phyloP scores from a whole-genome alignment of 306 rosid genomes.

The Herpetospermum pedunculosum region DNA sequence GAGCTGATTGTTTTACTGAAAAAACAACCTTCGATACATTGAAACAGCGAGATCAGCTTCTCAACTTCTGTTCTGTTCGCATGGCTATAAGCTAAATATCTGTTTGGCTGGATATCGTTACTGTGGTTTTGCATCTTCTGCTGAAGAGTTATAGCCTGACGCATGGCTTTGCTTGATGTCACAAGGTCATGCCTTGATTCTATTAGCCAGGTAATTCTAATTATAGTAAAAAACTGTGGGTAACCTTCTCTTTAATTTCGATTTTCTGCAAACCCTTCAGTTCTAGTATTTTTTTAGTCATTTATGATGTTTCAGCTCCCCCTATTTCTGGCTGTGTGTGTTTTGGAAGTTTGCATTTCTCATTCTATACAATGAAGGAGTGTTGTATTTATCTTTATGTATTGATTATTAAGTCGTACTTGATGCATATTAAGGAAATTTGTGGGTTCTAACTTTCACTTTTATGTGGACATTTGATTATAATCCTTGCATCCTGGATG shows the following conservation, averaged over 20 bases:
- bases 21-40: not conserved
- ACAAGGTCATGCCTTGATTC: constrained; percentile 63
- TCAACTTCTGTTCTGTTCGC: not conserved
- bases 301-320: not conserved
- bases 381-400: not conserved
- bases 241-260: not conserved
- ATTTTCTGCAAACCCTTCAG: not conserved
- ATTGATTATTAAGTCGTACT: not conserved
- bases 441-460: not conserved
- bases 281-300: not conserved
- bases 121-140: not conserved
- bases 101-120: not conserved
- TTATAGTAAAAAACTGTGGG: not conserved
- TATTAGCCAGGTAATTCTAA: constrained; percentile 39
- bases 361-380: not conserved
- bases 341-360: not conserved
- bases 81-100: not conserved
- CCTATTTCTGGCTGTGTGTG: not conserved
- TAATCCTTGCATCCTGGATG: not conserved
- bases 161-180: constrained; percentile 64
- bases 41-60: not conserved
- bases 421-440: not conserved
- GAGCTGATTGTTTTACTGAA: not conserved
- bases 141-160: not conserved
- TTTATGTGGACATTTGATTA: not conserved